Evolutionary conservation across 257 asterid species (phyloP), one percentile per base, ranked within the genome.

Genomic region (Henckelia pumila): DNA sequence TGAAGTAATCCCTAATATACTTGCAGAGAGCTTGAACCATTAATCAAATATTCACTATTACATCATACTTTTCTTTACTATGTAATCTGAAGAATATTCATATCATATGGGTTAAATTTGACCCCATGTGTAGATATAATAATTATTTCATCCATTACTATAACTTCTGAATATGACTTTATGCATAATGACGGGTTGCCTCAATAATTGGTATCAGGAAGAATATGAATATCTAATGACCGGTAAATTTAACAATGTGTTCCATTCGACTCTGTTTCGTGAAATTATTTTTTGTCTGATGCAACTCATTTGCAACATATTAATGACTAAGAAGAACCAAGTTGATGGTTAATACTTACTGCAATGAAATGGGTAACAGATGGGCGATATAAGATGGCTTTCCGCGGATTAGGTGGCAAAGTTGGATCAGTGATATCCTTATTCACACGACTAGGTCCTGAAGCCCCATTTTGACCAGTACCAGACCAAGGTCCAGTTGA

Each of bases 371-470:
- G 97, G 66, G 97, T 86, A 69, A 81, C 89, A 47, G 95, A 83
- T 28, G 97, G 97, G 52, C 91, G 97, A 72, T 88, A 91, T 73
- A 93, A 76, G 79, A 90, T 80, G 40, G 96, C 87, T 86, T 93
- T 93, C 75, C 96, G 83, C 2, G 97, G 96, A 61, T 93, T 93
- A 49, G 90, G 87, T 8, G 95, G 96, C 88, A 93, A 80, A 68
- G 95, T 86, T 63, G 95, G 97, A 86, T 93, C 99, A 33, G 89
- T 84, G 37, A 93, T 86, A 71, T 93, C 99, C 76, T 88, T 95
- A 75, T 80, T 93, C 59, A 85, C 81, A 71, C 88, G 94, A 81
- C 80, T 88, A 59, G 82, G 77, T 58, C 91, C 95, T 8, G 88
- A 80, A 69, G 84, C 82, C 81, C 95, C 99, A 88, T 83, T 89